Conservation (phyloP, 768 basidiomycete species). For the Leucocoprinus sp. region DNA sequence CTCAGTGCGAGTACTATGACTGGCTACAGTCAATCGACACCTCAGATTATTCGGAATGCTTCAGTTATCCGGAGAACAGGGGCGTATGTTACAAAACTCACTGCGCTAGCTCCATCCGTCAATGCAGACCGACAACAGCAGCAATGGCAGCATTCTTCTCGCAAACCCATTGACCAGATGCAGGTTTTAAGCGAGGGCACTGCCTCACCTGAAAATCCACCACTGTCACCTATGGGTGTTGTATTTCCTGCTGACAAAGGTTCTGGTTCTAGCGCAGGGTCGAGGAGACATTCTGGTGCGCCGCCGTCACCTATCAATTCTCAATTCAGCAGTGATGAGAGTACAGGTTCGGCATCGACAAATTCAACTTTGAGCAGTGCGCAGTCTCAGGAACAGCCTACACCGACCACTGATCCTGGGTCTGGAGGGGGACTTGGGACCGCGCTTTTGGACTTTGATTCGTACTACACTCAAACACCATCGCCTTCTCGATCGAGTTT, state of each 20-base stretch:
- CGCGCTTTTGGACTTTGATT: background rate
- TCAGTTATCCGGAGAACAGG: constrained; percentile 42
- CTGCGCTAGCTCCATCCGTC: constrained; percentile 6
- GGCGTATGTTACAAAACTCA: constrained; percentile 33
- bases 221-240: constrained; percentile 6
- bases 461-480: constrained; percentile 14
- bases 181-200: background rate
- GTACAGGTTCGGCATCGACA: constrained; percentile 32
- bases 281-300: constrained; percentile 14
- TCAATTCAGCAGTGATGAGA: constrained; percentile 37
- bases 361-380: constrained; percentile 27
- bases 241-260: background rate
- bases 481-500: constrained; percentile 19
- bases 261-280: background rate
- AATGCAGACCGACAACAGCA: constrained; percentile 11
- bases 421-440: background rate
- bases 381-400: constrained; percentile 31
- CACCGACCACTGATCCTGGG: constrained; percentile 24
- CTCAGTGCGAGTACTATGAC: constrained; percentile 32
- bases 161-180: background rate
- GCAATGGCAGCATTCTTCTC: constrained; percentile 1
- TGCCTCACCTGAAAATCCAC: background rate
- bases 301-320: constrained; percentile 43
- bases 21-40: constrained; percentile 24
- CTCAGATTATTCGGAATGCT: constrained; percentile 36